phyloP scores from a whole-genome alignment of 1,284 basidiomycete species.

The Serendipita sp. region DNA sequence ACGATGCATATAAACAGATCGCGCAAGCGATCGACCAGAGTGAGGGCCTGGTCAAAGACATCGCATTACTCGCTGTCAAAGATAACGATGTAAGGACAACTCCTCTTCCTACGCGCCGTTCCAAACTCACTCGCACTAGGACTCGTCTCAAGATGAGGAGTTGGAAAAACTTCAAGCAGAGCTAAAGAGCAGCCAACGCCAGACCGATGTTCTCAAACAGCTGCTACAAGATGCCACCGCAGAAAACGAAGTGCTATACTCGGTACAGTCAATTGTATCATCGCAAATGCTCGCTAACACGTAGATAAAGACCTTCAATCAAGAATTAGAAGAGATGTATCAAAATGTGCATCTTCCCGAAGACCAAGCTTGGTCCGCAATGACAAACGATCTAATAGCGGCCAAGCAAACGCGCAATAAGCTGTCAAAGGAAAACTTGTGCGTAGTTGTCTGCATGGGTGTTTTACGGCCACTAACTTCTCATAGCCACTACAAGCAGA shows the following conservation, averaged over 20 bases:
- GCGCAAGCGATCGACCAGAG: conserved; percentile 5
- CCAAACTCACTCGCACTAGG: conserved; percentile 25
- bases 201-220: conserved; percentile 62
- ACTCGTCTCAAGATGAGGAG: conserved; percentile 27
- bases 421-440: conserved; percentile 65
- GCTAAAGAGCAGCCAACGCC: conserved; percentile 50
- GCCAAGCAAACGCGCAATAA: conserved; percentile 66
- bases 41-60: neutral
- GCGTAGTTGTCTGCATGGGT: conserved; percentile 18
- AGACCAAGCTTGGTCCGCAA: conserved; percentile 61
- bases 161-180: conserved; percentile 48
- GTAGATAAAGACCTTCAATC: conserved; percentile 67
- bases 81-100: neutral
- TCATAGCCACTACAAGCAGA: conserved; percentile 51
- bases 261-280: conserved; percentile 33
- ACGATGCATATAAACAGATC: conserved; percentile 36
- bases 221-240: conserved; percentile 61
- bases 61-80: neutral
- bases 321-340: conserved; percentile 80
- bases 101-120: neutral
- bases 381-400: conserved; percentile 54
- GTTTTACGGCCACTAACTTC: neutral
- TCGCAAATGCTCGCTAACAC: conserved; percentile 9
- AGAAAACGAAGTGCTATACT: conserved; percentile 83
- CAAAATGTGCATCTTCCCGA: conserved; percentile 63